Conservation (phyloP, 1,284 basidiomycete species). For the Peniophora sp. region DNA sequence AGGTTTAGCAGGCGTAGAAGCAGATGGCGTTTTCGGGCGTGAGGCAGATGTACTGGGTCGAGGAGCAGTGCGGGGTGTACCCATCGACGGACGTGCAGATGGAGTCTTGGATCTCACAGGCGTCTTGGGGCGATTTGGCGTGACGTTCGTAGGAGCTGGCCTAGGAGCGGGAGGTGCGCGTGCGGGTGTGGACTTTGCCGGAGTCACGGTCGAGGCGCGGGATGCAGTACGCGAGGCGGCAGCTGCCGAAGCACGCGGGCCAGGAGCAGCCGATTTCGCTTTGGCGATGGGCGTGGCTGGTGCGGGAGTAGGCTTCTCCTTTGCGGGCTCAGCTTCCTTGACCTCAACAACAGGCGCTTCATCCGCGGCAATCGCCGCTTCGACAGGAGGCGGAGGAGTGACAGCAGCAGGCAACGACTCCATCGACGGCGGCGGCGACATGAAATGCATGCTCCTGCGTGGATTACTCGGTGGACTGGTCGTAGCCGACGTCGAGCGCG, state of each 20-base stretch:
- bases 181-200: constrained; percentile 15
- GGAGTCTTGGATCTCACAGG: constrained; percentile 27
- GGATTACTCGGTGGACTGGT: constrained; percentile 2
- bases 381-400: constrained; percentile 2
- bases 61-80: constrained; percentile 5
- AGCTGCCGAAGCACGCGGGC: constrained; percentile 19
- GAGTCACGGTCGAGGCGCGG: constrained; percentile 7
- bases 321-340: too few species aligned
- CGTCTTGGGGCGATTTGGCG: constrained; percentile 27
- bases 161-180: constrained; percentile 17
- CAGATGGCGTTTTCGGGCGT: constrained; percentile 48
- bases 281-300: constrained; percentile 5
- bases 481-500: constrained; percentile 6
- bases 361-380: background rate
- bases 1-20: constrained; percentile 8
- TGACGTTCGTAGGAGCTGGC: constrained; percentile 12
- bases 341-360: background rate
- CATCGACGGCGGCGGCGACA: background rate
- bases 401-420: constrained; percentile 1
- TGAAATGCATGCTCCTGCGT: background rate
- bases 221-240: constrained; percentile 13
- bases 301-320: constrained; percentile 2
- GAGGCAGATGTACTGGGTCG: constrained; percentile 14
- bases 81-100: constrained; percentile 14
- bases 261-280: constrained; percentile 11